A percentile compares a stretch with the other conserved stretches of the same genome.
Evolutionary conservation across 768 basidiomycete species (phyloP).

Genomic region (Boletellus sp.): DNA sequence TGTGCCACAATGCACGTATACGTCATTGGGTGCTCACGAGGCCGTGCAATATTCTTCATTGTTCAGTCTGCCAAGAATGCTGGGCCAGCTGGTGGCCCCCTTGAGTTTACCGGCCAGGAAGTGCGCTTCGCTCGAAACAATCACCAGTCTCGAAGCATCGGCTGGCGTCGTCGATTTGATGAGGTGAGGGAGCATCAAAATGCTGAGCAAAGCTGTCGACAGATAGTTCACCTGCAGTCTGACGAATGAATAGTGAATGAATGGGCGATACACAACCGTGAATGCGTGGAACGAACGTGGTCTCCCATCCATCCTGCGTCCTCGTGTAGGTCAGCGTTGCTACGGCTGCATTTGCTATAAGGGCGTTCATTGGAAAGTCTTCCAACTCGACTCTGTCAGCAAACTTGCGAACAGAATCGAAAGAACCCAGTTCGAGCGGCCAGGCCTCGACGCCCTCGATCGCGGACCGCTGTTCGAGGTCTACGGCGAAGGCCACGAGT

Average conservation of each 20-base stretch:
- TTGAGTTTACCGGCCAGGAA: constrained; percentile 10
- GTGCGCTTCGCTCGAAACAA: constrained; percentile 32
- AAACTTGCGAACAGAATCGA: constrained; percentile 33
- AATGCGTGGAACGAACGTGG: constrained; percentile 23
- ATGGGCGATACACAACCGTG: neutral
- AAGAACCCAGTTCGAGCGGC: constrained; percentile 33
- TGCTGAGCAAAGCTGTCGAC: constrained; percentile 33
- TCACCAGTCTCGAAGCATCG: constrained; percentile 25
- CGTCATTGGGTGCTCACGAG: constrained; percentile 12
- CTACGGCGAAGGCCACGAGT: constrained; percentile 7
- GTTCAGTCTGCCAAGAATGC: constrained; percentile 29
- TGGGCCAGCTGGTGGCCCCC: constrained; percentile 12
- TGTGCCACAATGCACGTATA: neutral
- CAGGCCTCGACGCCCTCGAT: constrained; percentile 23
- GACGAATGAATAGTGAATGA: neutral
- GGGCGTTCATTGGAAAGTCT: constrained; percentile 22
- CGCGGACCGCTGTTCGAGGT: constrained; percentile 14
- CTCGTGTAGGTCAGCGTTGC: constrained; percentile 11
- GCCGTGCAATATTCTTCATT: constrained; percentile 27
- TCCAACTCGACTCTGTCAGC: constrained; percentile 27
- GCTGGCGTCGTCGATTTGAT: constrained; percentile 24
- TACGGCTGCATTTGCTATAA: constrained; percentile 33
- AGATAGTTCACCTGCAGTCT: constrained; percentile 38
- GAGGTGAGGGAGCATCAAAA: constrained; percentile 35
- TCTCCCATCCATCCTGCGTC: constrained; percentile 38